Evolutionary conservation across 352 stramenopile genomes (phyloP).

Genomic region (Plasmopara muralis): DNA sequence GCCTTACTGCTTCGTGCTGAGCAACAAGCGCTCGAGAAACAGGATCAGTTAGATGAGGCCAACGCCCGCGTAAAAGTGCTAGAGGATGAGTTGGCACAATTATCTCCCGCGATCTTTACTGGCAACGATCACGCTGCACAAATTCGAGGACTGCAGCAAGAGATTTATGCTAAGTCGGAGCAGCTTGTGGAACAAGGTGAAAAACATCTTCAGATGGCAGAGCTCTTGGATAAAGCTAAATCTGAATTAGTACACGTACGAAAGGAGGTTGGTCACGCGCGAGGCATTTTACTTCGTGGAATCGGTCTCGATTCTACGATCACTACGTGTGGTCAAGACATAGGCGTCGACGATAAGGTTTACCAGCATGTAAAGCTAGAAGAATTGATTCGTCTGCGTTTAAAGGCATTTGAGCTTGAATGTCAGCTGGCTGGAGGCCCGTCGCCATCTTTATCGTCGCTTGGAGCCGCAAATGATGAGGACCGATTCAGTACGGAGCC

Average conservation of each 20-base stretch:
- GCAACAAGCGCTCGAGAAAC: conserved; percentile 30
- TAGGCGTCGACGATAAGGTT: conserved; percentile 36
- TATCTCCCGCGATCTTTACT: conserved; percentile 27
- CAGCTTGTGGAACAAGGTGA: conserved; percentile 71
- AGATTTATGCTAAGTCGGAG: conserved; percentile 65
- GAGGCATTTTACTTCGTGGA: conserved; percentile 40
- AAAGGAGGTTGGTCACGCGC: conserved; percentile 46
- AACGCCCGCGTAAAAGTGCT: conserved; percentile 33
- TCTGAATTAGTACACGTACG: conserved; percentile 35
- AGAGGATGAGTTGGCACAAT: conserved; percentile 45
- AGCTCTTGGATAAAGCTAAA: conserved; percentile 40
- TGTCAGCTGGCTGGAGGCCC: conserved; percentile 35
- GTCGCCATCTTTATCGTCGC: neutral
- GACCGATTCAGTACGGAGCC: conserved; percentile 7
- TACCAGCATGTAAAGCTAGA: conserved; percentile 68
- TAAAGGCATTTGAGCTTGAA: conserved; percentile 61
- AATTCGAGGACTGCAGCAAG: conserved; percentile 52
- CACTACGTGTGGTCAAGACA: conserved; percentile 14
- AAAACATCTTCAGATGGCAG: conserved; percentile 47
- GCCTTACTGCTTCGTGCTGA: conserved; percentile 31
- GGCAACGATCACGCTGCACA: conserved; percentile 22
- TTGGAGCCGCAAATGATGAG: conserved; percentile 11
- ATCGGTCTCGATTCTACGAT: conserved; percentile 38
- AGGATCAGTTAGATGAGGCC: conserved; percentile 27
- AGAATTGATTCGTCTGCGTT: conserved; percentile 60